phyloP scores from a whole-genome alignment of 768 basidiomycete genomes.

The Antrodiella citrinella region DNA sequence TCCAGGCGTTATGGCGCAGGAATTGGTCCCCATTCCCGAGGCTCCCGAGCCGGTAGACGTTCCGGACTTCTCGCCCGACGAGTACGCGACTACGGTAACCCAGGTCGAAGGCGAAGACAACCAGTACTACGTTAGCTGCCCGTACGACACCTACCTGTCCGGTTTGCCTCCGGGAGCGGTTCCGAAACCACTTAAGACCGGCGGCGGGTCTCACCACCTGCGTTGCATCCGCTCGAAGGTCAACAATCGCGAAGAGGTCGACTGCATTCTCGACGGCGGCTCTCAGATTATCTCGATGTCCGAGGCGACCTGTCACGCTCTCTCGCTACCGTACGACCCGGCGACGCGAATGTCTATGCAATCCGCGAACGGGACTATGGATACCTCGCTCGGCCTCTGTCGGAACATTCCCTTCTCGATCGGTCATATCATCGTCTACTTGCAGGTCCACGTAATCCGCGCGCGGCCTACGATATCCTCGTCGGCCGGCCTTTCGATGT shows the following conservation, averaged over 20 bases:
- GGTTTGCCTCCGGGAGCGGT: background rate
- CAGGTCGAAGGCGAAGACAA: no score
- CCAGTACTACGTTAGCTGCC: no score
- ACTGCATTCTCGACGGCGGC: slow-evolving; percentile 16
- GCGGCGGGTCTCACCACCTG: slow-evolving; percentile 10
- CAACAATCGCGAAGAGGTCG: slow-evolving; percentile 6
- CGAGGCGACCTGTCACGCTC: slow-evolving; percentile 9
- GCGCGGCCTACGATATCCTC: background rate
- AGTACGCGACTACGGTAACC: no score
- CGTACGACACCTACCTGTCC: slow-evolving; percentile 7
- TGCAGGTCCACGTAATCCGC: slow-evolving; percentile 1
- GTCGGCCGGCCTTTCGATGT: slow-evolving; percentile 1
- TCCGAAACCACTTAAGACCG: slow-evolving; percentile 5
- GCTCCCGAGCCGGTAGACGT: no score
- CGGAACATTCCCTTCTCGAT: slow-evolving; percentile 10
- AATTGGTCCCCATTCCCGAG: no score
- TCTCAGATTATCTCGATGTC: slow-evolving; percentile 19
- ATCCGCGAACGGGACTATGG: slow-evolving; percentile 8
- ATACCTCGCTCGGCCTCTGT: slow-evolving; percentile 10
- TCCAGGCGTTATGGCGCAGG: no score
- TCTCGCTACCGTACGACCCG: slow-evolving; percentile 11
- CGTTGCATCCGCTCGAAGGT: slow-evolving; percentile 10
- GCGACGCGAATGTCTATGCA: slow-evolving; percentile 9
- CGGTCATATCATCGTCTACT: slow-evolving; percentile 1
- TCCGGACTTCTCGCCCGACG: no score